Base-by-base conservation (phyloP, 225 moss, liverwort and hornwort species). In the Ulota crispa region DNA sequence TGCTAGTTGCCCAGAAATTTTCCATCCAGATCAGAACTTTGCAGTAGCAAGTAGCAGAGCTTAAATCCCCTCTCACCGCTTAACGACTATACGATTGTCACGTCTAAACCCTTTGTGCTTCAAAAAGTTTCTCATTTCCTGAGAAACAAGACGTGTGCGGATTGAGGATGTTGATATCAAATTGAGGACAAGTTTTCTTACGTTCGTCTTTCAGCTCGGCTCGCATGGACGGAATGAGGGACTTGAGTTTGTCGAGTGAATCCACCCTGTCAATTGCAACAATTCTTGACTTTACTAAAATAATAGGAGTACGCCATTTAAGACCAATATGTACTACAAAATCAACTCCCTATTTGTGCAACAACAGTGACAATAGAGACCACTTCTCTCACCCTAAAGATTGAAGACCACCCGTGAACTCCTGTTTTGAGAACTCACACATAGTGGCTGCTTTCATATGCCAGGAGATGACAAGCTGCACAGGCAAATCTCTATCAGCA, bases 371-470 rank as follows among this genome's bases (percentile, higher is more conserved):
- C 68, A 71, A 74, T 47, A 32, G 39, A 71, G 61, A 81, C 45
- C 75, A 27, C 18, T 76, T 87, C 62, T 84, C 94, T 85, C 87
- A 96, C 96, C 96, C 96, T 74, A 96, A 81, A 61, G 93, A 91
- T 87, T 94, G 94, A 50, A 96, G 89, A 56, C 96, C 96, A 84
- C 89, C 93, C 80, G 89, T 86, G 77, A 96, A 96, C 83, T 96
- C 96, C 86, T 94, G 96, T 82, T 93, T 93, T 84, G 94, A 96
- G 82, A 96, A 96, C 85, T 96, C 96, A 91, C 94, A 96, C 96
- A 96, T 96, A 39, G 96, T 96, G 64, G 92, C 94, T 79, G 96
- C 96, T 86, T 96, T 96, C 96, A 96, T 96, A 86, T 96, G 96
- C 96, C 96, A 96, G 67, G 96, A 96, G 72, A 96, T 91, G 27